phyloP scores from a whole-genome alignment of 495 filamentous ascomycete genomes.

The Hyaloscypha variabilis region DNA sequence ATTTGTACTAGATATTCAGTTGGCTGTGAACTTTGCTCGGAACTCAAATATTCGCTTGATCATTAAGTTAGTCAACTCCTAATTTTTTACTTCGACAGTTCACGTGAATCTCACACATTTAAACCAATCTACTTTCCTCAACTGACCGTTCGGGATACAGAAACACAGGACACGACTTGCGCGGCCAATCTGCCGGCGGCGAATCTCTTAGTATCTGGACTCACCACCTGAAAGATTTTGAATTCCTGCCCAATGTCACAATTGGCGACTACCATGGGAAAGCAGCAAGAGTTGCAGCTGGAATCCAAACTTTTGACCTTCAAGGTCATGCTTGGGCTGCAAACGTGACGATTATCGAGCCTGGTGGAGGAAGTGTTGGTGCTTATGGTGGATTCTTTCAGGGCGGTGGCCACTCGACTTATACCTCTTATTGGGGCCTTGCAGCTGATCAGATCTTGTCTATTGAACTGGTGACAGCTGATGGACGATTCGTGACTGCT shows the following conservation, averaged over 20 bases:
- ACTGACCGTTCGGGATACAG: constrained; percentile 8
- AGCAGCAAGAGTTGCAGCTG: constrained; percentile 51
- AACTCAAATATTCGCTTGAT: constrained; percentile 59
- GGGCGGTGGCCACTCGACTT: constrained; percentile 59
- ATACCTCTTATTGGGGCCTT: constrained; percentile 56
- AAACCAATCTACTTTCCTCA: background rate
- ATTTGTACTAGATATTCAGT: constrained; percentile 34
- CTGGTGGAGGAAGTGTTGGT: background rate
- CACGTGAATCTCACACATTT: background rate
- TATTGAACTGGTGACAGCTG: constrained; percentile 59
- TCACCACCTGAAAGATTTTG: constrained; percentile 13
- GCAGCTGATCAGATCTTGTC: constrained; percentile 62
- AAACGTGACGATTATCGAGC: constrained; percentile 44
- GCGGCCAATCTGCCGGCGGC: constrained; percentile 38
- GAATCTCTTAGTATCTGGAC: constrained; percentile 18
- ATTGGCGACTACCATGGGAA: constrained; percentile 39
- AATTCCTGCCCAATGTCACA: background rate
- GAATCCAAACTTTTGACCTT: constrained; percentile 56
- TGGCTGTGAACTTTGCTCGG: constrained; percentile 43
- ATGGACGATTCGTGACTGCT: constrained; percentile 51
- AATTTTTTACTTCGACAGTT: background rate
- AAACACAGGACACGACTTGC: constrained; percentile 62
- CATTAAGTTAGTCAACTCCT: constrained; percentile 41
- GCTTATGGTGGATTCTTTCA: constrained; percentile 50
- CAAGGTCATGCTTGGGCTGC: constrained; percentile 45